Evolutionary conservation across 495 filamentous ascomycete species (phyloP).

Genomic region (Neurospora africana): DNA sequence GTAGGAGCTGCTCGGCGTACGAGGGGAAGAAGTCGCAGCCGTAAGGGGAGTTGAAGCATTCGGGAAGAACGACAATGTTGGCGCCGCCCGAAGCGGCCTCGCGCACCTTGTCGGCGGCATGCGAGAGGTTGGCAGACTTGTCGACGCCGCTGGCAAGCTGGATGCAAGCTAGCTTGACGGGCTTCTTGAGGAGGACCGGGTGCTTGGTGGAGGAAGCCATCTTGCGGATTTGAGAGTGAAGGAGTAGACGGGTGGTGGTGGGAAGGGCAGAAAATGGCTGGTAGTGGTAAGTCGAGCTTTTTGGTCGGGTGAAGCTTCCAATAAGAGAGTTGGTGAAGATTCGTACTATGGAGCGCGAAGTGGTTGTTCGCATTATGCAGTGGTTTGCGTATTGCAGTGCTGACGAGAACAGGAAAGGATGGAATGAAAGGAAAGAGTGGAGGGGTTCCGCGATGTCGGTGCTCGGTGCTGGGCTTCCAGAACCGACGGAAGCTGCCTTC

Average conservation of each 20-base stretch:
- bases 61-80: constrained; percentile 59
- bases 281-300: neutral
- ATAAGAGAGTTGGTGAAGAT: neutral
- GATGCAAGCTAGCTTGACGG: constrained; percentile 71
- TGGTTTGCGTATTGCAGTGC: neutral
- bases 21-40: constrained; percentile 81
- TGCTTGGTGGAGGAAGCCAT: constrained; percentile 41
- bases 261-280: neutral
- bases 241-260: neutral
- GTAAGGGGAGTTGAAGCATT: constrained; percentile 98
- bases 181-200: constrained; percentile 51
- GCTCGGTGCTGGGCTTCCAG: neutral
- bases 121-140: constrained; percentile 73
- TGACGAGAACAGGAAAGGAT: neutral
- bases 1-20: constrained; percentile 81
- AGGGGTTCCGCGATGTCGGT: neutral
- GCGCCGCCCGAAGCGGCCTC: constrained; percentile 70
- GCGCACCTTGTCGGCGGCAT: constrained; percentile 71
- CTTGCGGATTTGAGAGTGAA: constrained; percentile 18
- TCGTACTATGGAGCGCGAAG: neutral
- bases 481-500: neutral
- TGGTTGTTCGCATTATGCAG: neutral
- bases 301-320: neutral
- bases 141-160: constrained; percentile 72
- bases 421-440: neutral